Percentiles rank a stretch among this genome's conserved stretches.
phyloP scores from a whole-genome alignment of 306 rosid genomes.

The Medicago arabica region DNA sequence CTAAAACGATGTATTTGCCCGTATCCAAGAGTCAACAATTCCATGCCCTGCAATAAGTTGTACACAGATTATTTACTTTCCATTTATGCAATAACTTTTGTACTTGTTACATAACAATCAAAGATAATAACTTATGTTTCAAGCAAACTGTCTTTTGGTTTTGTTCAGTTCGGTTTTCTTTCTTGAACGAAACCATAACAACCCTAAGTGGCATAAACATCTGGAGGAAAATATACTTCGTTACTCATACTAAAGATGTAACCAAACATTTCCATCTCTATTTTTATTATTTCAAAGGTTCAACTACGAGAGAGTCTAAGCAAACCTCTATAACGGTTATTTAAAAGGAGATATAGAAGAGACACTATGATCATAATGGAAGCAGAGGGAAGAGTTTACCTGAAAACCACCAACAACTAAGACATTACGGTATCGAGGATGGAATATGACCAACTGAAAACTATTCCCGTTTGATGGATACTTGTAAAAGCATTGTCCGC shows the following conservation, averaged over 20 bases:
- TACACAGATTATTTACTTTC: not conserved
- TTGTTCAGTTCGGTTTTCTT: not conserved
- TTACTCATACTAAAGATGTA: not conserved
- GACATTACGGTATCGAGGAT: not conserved
- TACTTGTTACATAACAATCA: not conserved
- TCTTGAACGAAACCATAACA: not conserved
- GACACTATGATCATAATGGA: not conserved
- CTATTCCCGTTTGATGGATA: not conserved
- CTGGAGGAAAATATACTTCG: not conserved
- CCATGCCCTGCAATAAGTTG: slow-evolving; percentile 5
- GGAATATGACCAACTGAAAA: not conserved
- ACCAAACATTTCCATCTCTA: not conserved
- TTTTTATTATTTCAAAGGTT: not conserved
- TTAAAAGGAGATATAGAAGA: not conserved
- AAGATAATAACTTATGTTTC: not conserved
- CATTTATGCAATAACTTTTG: not conserved
- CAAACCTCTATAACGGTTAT: not conserved
- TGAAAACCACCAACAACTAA: not conserved
- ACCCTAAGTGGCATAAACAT: too few relatives aligned
- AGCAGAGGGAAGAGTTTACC: not conserved
- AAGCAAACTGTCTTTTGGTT: too few relatives aligned
- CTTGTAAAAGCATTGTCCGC: not conserved
- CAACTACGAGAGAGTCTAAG: too few relatives aligned
- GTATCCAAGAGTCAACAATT: not conserved
- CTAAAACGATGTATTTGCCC: too few relatives aligned